Base-by-base conservation (phyloP, 148 eudicot genomes). In the Dianthus caryophyllus region DNA sequence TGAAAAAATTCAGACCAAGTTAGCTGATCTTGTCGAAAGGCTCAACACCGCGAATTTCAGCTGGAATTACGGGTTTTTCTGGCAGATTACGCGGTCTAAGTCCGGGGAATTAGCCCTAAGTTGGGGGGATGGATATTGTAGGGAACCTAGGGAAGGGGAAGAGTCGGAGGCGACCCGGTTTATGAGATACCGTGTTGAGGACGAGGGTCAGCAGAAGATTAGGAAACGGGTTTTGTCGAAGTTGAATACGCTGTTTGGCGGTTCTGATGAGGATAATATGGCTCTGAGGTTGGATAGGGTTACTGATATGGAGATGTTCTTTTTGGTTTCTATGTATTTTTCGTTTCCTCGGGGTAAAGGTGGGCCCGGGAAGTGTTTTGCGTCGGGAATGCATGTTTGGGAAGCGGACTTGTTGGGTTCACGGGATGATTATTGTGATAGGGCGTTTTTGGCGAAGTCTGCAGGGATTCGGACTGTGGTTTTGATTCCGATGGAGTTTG, bases 81-180 rank as follows among this genome's bases (percentile, higher is more conserved):
- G 98, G 98, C 96, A 89, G 61, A 77, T 84, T 61, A 85, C 90
- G 50, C 67, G 82, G 76, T 83, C 98, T 2, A 84, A 69, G 62
- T 25, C 76, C 0, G 96, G 98, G 2, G 88, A 88, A 52, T 65
- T 86, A 71, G 91, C 87, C 24, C 61, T 93, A 30, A 91, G 88
- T 16, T 93, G 98, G 98, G 98, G 98, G 31, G 98, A 93, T 71
- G 98, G 98, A 29, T 87, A 83, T 65, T 93, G 98, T 66, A 78
- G 98, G 73, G 98, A 93, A 79, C 91, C 95, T 18, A 84, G 57
- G 67, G 90, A 84, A 52, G 88, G 78, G 17, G 95, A 86, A 43
- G 95, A 84, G 51, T 78, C 84, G 0, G 87, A 89, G 51, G 80
- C 83, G 0, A 67, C 80, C 1, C 76, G 81, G 21, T 66, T 78